phyloP scores from a whole-genome alignment of 108 stramenopile species.

The Cyclostephanos invisitatus region DNA sequence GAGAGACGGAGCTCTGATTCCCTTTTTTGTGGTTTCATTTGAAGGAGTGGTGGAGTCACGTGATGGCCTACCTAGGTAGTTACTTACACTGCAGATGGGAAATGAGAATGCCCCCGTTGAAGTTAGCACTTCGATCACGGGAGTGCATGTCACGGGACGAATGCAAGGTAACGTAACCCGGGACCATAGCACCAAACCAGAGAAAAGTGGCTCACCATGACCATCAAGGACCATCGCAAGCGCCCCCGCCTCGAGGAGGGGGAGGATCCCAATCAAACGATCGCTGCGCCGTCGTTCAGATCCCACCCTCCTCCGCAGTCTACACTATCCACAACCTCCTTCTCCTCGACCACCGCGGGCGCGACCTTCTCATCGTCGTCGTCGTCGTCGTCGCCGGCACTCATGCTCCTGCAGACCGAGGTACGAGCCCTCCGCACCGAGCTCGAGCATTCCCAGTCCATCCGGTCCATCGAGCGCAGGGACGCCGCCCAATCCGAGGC shows the following conservation, averaged over 20 bases:
- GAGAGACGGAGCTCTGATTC: too few relatives aligned
- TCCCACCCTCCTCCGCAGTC: constrained; percentile 16
- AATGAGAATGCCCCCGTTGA: too few relatives aligned
- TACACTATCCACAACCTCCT: neutral
- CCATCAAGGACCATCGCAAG: constrained; percentile 34
- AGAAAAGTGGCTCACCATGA: neutral
- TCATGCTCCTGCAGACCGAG: constrained; percentile 53
- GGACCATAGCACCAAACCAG: too few relatives aligned
- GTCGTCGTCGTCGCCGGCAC: constrained; percentile 1
- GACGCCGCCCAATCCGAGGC: constrained; percentile 49
- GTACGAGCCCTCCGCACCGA: constrained; percentile 66
- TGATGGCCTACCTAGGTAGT: too few relatives aligned
- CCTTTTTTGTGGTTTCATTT: too few relatives aligned
- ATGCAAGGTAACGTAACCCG: too few relatives aligned
- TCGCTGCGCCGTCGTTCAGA: constrained; percentile 34
- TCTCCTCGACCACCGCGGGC: neutral
- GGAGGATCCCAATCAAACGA: neutral
- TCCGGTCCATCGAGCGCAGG: constrained; percentile 66
- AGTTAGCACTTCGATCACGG: too few relatives aligned
- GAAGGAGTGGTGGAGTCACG: too few relatives aligned
- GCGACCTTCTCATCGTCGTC: constrained; percentile 1
- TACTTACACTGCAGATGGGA: too few relatives aligned
- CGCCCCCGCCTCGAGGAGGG: constrained; percentile 41
- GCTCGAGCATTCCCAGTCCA: constrained; percentile 71
- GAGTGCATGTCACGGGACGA: too few relatives aligned